Base-by-base conservation (phyloP, 164 flowering plant species). In the Euptelea pleiosperma region DNA sequence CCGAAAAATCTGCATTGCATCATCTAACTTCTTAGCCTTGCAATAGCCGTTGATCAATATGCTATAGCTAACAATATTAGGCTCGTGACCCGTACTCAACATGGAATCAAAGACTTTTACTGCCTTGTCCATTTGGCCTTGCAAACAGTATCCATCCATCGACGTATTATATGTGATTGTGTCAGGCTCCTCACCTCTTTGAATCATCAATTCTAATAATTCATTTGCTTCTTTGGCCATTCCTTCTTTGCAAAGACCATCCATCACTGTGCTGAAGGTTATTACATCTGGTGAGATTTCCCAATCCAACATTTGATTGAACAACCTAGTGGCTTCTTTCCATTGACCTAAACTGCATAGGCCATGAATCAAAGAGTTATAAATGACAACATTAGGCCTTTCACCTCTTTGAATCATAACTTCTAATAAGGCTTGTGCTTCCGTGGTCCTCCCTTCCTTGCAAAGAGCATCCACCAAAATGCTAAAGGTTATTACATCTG, bases 51-150 rank as follows among this genome's bases (percentile, higher is more conserved):
- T n/a, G n/a, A n/a, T n/a, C n/a, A n/a, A n/a, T n/a, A n/a, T n/a
- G 25, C 16, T 36, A 46, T 43, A 63, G n/a, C 44, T 60, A 15
- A 47, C 22, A 9, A 12, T 39, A 42, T 42, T 35, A 7, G 66
- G 67, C 21, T 35, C 22, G 2, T 28, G 8, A 18, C 62, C 62
- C 5, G 25, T 60, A 6, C 47, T 7, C 19, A 21, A 18, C 52
- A 58, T 30, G 6, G 29, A 18, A 30, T 15, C 0, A 31, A 58
- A 58, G 21, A 58, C 41, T 19, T 21, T 21, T 14, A 15, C 18
- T 9, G 61, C 61, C 30, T 58, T 36, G 10, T 56, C 48, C 11
- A 56, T 41, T 56, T 56, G 33, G 14, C 60, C 60, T 15, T 40
- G 10, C 24, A 41, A n/a, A n/a, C n/a, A n/a, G n/a, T n/a, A n/a